Evolutionary conservation across 2,329 filamentous ascomycete genomes (phyloP).

Genomic region (Lojkania enalia): DNA sequence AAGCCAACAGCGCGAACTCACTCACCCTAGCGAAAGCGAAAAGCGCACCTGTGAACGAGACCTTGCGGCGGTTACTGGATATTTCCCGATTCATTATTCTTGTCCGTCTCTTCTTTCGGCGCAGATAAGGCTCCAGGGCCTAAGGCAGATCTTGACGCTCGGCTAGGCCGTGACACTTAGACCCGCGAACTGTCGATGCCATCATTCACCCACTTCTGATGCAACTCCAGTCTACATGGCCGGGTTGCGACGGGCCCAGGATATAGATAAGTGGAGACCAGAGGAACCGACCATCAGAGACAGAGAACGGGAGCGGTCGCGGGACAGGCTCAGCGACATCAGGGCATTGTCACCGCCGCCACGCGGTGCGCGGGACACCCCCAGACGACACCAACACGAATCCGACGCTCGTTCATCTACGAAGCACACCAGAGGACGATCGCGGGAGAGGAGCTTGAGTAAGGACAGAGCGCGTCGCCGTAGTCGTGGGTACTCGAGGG

Average conservation of each 20-base stretch:
- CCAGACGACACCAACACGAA: constrained; percentile 35
- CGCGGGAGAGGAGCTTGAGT: constrained; percentile 38
- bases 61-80: constrained; percentile 15
- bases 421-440: constrained; percentile 31
- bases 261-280: constrained; percentile 50
- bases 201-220: constrained; percentile 38
- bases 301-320: constrained; percentile 34
- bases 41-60: constrained; percentile 23
- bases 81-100: constrained; percentile 16
- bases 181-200: constrained; percentile 43
- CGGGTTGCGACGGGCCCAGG: constrained; percentile 46
- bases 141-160: constrained; percentile 33
- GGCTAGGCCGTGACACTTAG: constrained; percentile 43
- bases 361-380: constrained; percentile 40
- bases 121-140: constrained; percentile 20
- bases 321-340: constrained; percentile 32
- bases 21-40: constrained; percentile 22
- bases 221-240: constrained; percentile 49
- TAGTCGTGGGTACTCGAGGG: constrained; percentile 37
- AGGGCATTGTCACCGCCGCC: constrained; percentile 41
- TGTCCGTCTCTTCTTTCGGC: constrained; percentile 13
- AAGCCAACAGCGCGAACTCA: constrained; percentile 29
- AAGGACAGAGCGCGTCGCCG: constrained; percentile 38
- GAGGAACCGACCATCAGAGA: constrained; percentile 43
- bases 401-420: constrained; percentile 29